These are phyloP conservation scores for Phyllostachys edulis DNA, from an alignment of 176 grass and related monocot genomes.

Conservation along the genomic window DNA sequence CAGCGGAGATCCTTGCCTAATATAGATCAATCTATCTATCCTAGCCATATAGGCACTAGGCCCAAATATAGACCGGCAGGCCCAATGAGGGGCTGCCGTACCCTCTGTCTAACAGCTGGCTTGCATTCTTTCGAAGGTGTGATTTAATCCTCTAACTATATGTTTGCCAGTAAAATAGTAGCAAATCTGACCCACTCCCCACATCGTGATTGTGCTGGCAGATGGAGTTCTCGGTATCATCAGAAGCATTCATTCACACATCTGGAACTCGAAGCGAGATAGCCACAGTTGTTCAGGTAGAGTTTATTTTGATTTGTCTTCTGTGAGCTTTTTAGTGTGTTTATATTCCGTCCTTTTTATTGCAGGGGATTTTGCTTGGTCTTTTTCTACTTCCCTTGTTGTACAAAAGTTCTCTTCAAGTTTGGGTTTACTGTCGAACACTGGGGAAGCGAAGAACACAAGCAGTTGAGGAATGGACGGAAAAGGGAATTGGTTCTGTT, in stretches of 20 bases:
- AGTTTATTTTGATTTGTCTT: slow-evolving; percentile 9
- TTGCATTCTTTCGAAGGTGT: slow-evolving; percentile 70
- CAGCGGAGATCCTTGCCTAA: neutral
- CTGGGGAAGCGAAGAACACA: slow-evolving; percentile 34
- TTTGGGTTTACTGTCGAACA: slow-evolving; percentile 51
- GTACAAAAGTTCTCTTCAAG: slow-evolving; percentile 59
- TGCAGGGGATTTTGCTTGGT: slow-evolving; percentile 74
- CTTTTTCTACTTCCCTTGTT: slow-evolving; percentile 73
- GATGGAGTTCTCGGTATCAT: slow-evolving; percentile 43
- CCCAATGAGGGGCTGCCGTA: too few relatives aligned
- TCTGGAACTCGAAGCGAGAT: slow-evolving; percentile 67
- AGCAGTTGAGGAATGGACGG: slow-evolving; percentile 9
- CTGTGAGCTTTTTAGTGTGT: slow-evolving; percentile 14
- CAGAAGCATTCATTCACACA: slow-evolving; percentile 38
- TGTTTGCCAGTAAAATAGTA: neutral
- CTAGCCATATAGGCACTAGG: too few relatives aligned
- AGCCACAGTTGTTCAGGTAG: slow-evolving; percentile 83
- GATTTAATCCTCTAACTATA: slow-evolving; percentile 9
- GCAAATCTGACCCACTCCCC: neutral
- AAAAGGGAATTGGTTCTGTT: slow-evolving; percentile 42
- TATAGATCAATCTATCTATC: too few relatives aligned
- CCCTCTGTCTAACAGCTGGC: slow-evolving; percentile 23
- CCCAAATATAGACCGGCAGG: too few relatives aligned
- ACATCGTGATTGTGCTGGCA: slow-evolving; percentile 29
- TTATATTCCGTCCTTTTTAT: slow-evolving; percentile 22